phyloP scores from a whole-genome alignment of 306 rosid species.

The Prunus campanulata region DNA sequence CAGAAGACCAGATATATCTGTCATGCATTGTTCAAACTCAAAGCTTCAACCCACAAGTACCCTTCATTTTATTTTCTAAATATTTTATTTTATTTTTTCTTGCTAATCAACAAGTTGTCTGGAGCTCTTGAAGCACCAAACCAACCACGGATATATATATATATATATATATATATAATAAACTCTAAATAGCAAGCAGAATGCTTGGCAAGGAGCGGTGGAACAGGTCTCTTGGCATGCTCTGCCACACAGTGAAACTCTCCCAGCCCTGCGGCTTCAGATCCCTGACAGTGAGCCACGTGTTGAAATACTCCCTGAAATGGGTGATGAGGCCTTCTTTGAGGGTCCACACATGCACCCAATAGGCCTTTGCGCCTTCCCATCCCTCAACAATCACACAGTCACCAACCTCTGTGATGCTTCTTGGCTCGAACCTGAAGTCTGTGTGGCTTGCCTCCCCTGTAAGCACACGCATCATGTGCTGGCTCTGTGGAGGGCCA shows the following conservation, averaged over 20 bases:
- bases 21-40: background rate
- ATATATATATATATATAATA: background rate
- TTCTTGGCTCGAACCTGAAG: conserved; percentile 74
- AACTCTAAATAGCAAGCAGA: conserved; percentile 59
- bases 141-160: background rate
- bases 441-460: conserved; percentile 50
- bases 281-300: conserved; percentile 87
- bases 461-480: conserved; percentile 88
- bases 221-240: conserved; percentile 79
- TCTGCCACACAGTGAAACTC: conserved; percentile 66
- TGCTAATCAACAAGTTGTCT: conserved; percentile 1
- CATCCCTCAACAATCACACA: conserved; percentile 74
- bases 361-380: conserved; percentile 79
- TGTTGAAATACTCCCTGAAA: conserved; percentile 85
- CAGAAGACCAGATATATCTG: background rate
- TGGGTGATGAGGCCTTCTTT: conserved; percentile 63
- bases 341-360: conserved; percentile 91
- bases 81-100: background rate
- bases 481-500: conserved; percentile 84
- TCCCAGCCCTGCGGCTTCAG: conserved; percentile 51
- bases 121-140: background rate
- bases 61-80: background rate
- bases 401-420: conserved; percentile 48
- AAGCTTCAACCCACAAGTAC: background rate
- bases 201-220: conserved; percentile 68